Percentiles rank a stretch among this genome's conserved stretches.
These are phyloP conservation scores for Striga asiatica DNA, from an alignment of 257 asterid genomes.

Conservation along the genomic window DNA sequence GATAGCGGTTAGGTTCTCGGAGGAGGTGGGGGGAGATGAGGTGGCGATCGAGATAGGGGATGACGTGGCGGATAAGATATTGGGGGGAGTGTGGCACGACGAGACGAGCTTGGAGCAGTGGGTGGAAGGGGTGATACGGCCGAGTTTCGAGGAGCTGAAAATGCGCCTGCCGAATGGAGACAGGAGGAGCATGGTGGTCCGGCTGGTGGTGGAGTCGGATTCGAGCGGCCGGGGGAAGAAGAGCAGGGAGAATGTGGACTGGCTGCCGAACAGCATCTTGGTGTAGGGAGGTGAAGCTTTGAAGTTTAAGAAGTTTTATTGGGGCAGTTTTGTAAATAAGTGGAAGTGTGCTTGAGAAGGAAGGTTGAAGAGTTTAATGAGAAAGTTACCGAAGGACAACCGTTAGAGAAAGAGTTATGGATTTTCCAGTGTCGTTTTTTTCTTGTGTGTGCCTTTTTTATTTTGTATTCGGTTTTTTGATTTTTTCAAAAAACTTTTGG, in stretches of 20 bases:
- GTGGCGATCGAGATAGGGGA: constrained; percentile 54
- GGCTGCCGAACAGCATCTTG: constrained; percentile 61
- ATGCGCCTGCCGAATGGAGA: constrained; percentile 24
- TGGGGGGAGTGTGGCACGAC: constrained; percentile 79
- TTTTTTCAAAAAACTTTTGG: too few relatives aligned
- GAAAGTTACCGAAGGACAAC: too few relatives aligned
- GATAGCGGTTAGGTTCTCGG: constrained; percentile 43
- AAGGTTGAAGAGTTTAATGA: too few relatives aligned
- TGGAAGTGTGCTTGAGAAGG: too few relatives aligned
- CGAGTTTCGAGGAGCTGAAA: constrained; percentile 47
- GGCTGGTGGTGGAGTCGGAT: constrained; percentile 51
- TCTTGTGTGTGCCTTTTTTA: too few relatives aligned
- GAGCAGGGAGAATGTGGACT: constrained; percentile 29
- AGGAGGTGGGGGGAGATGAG: constrained; percentile 41
- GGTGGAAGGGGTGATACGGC: constrained; percentile 51
- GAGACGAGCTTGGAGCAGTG: constrained; percentile 51
- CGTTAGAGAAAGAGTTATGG: too few relatives aligned
- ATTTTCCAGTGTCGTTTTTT: too few relatives aligned
- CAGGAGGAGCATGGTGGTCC: constrained; percentile 24
- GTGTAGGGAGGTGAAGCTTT: constrained; percentile 18
- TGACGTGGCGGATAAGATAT: constrained; percentile 46
- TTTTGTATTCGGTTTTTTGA: too few relatives aligned
- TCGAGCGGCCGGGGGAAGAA: constrained; percentile 28
- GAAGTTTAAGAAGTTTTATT: constrained; percentile 14
- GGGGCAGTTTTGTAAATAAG: constrained; percentile 51